These are phyloP conservation scores for Cystobasidiaceae sp. DNA, from an alignment of 1,284 basidiomycete species.

Conservation along the genomic window DNA sequence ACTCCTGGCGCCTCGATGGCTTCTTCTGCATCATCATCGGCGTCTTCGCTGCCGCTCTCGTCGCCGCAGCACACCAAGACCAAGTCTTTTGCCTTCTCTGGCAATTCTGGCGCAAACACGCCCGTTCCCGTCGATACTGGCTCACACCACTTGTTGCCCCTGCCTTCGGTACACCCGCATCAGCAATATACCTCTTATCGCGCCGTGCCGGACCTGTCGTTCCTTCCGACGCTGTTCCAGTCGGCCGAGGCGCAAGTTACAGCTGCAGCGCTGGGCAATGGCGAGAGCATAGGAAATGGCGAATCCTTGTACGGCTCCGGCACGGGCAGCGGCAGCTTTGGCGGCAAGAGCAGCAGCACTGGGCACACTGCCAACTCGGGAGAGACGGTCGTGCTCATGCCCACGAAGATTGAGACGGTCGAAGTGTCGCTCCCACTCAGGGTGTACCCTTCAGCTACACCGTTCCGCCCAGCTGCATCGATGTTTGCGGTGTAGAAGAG, in stretches of 20 bases:
- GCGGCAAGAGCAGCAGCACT: constrained; percentile 46
- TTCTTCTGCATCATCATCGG: background rate
- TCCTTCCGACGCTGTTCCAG: constrained; percentile 40
- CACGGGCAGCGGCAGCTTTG: constrained; percentile 51
- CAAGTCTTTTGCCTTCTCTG: constrained; percentile 42
- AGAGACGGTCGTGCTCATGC: constrained; percentile 55
- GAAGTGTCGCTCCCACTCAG: constrained; percentile 85
- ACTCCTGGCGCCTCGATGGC: constrained; percentile 40
- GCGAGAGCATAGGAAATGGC: no score
- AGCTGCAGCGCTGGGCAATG: no score
- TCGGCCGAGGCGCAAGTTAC: constrained; percentile 31
- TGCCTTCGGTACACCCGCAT: constrained; percentile 25
- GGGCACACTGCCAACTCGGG: background rate
- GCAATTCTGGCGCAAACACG: constrained; percentile 34
- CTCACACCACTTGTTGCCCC: constrained; percentile 41
- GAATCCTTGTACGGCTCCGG: constrained; percentile 53
- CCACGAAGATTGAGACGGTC: constrained; percentile 66
- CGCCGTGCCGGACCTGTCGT: constrained; percentile 43
- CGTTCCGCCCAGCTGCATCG: constrained; percentile 23
- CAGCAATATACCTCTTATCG: constrained; percentile 38
- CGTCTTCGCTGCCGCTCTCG: background rate
- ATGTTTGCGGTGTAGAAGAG: constrained; percentile 2
- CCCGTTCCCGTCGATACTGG: constrained; percentile 38
- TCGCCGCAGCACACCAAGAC: constrained; percentile 33
- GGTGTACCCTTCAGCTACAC: constrained; percentile 60